Percentiles rank a stretch among this genome's conserved stretches.
Evolutionary conservation across 2,329 filamentous ascomycete genomes (phyloP).

Genomic region (Nigrograna mackinnonii): DNA sequence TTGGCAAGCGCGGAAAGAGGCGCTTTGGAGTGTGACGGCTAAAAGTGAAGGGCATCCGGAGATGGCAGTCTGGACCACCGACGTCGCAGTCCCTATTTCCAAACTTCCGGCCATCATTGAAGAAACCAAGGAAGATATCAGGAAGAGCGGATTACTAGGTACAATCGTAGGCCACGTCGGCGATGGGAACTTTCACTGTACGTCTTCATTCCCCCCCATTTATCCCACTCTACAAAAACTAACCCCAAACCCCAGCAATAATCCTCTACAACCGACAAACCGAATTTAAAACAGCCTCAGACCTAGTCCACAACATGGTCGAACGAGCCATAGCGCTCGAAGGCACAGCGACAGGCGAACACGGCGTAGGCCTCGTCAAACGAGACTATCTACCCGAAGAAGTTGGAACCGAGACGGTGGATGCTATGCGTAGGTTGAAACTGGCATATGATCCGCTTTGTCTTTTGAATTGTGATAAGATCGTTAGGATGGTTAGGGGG

Average conservation of each 20-base stretch:
- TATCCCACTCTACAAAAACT: not conserved
- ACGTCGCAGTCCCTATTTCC: slow-evolving; percentile 78
- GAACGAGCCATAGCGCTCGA: slow-evolving; percentile 84
- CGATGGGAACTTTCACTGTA: slow-evolving; percentile 74
- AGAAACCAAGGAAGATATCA: slow-evolving; percentile 71
- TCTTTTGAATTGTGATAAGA: slow-evolving; percentile 67
- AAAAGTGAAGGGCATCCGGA: slow-evolving; percentile 62
- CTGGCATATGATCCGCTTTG: slow-evolving; percentile 76
- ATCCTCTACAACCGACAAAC: slow-evolving; percentile 66
- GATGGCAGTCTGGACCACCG: slow-evolving; percentile 74
- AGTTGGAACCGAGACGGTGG: slow-evolving; percentile 73
- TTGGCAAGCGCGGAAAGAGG: slow-evolving; percentile 77
- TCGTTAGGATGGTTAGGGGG: slow-evolving; percentile 59
- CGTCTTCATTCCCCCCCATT: slow-evolving; percentile 27
- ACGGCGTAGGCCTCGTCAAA: slow-evolving; percentile 84
- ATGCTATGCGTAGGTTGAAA: slow-evolving; percentile 86
- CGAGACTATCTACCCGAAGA: slow-evolving; percentile 81
- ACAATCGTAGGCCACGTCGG: slow-evolving; percentile 75
- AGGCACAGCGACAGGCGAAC: slow-evolving; percentile 84
- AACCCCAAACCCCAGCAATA: slow-evolving; percentile 50
- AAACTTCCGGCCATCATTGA: slow-evolving; percentile 75
- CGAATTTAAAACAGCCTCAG: slow-evolving; percentile 69
- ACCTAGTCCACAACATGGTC: slow-evolving; percentile 80
- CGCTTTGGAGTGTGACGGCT: slow-evolving; percentile 73
- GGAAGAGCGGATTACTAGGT: slow-evolving; percentile 63